Percentiles rank a stretch among this genome's conserved stretches.
phyloP scores from a whole-genome alignment of 140 eudicot species.

The Bidens hawaiensis region DNA sequence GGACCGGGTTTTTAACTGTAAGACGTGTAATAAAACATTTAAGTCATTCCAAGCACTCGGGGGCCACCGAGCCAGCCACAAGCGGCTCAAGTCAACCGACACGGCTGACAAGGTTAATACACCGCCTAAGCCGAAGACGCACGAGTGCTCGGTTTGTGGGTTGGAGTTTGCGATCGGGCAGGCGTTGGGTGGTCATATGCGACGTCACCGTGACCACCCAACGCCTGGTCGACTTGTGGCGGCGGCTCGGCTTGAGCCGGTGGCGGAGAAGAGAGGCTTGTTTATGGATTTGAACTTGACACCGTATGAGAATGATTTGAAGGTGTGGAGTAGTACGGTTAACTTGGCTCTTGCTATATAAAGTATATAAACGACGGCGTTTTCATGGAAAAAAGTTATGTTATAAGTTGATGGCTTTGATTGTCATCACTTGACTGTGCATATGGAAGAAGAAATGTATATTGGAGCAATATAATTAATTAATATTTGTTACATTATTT shows the following conservation, averaged over 20 bases:
- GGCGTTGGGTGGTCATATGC: slow-evolving; percentile 56
- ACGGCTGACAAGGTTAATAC: neutral
- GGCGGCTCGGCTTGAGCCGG: neutral
- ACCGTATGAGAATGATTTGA: slow-evolving; percentile 46
- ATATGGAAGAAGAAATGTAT: neutral
- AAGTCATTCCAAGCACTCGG: slow-evolving; percentile 48
- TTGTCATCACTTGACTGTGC: slow-evolving; percentile 14
- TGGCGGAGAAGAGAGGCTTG: slow-evolving; percentile 28
- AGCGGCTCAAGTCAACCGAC: slow-evolving; percentile 5
- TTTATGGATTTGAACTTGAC: slow-evolving; percentile 51
- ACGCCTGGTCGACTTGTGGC: neutral
- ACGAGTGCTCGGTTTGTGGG: slow-evolving; percentile 54
- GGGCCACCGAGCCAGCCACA: slow-evolving; percentile 55
- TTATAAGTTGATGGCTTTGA: slow-evolving; percentile 11
- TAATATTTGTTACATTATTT: neutral
- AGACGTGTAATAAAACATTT: slow-evolving; percentile 36
- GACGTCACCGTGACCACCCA: slow-evolving; percentile 47
- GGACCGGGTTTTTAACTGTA: slow-evolving; percentile 35
- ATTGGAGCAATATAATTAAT: neutral
- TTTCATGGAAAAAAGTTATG: neutral
- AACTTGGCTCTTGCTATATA: slow-evolving; percentile 26
- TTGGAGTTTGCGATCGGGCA: slow-evolving; percentile 46
- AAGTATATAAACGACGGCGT: too few relatives aligned
- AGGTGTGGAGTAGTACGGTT: slow-evolving; percentile 22
- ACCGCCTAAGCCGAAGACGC: slow-evolving; percentile 35